Base-by-base conservation (phyloP, 169 alveolate species). In the Theileria orientalis region DNA sequence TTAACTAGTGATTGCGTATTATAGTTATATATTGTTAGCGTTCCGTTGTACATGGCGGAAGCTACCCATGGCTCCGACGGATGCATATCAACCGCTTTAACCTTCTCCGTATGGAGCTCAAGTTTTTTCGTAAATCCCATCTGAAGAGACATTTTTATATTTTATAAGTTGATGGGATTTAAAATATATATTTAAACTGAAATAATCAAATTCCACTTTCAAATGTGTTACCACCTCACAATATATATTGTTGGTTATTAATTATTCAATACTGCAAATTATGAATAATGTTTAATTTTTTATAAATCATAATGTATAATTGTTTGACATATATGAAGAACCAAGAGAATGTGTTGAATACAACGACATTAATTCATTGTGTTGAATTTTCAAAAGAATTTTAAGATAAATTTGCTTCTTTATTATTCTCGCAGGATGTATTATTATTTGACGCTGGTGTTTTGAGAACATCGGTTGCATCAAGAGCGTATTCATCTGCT, bases 41-140 rank as follows among this genome's bases (percentile, higher is more conserved):
- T 89, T 54, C 99, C 99, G 69, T 90, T 89, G 87, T 96, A 97
- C 67, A 95, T 86, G 16, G 98, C 98, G 21, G 98, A 94, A 7
- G 95, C 91, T 25, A 96, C 96, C 98, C 99, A 95, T 8, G 98
- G 98, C 68, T 94, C 96, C 3, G 94, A 82, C 7, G 98, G 97
- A 78, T 97, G 99, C 66, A 97, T 80, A 77, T 96, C 99, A 11
- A 97, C 98, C 66, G 95, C 91, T 90, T 97, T 97, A 37, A 97
- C 99, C 62, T 98, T 88, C 69, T 96, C 99, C 3, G 97, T 90
- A 32, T 97, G 93, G 52, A 96, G 90, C 57, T 93, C 89, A 54
- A 96, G 92, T 79, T 95, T 96, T 91, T 96, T 96, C 76, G 92
- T 94, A 68, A 96, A 84, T 74, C 95, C 98, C 89, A 95, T 88